These are phyloP conservation scores for Wickerhamiella kurtzmanii DNA, from an alignment of 805 yeast genomes.

Conservation along the genomic window DNA sequence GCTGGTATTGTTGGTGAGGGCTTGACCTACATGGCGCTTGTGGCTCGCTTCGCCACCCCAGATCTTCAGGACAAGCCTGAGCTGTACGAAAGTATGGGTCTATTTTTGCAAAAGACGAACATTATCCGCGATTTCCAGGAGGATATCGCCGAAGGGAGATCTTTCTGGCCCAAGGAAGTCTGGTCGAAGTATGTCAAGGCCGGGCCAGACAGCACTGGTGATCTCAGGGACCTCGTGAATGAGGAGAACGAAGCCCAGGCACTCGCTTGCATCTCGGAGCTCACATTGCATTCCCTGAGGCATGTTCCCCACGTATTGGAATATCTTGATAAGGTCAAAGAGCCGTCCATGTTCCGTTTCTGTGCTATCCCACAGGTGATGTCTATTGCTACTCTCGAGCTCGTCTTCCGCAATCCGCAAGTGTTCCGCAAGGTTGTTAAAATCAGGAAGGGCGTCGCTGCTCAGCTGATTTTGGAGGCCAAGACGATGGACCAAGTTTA, in stretches of 20 bases:
- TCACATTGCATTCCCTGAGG: slow-evolving; percentile 62
- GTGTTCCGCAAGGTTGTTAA: slow-evolving; percentile 65
- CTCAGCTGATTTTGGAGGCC: slow-evolving; percentile 56
- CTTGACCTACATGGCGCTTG: slow-evolving; percentile 63
- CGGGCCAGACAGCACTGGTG: slow-evolving; percentile 43
- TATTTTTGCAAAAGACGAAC: slow-evolving; percentile 88
- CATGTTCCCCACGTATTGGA: slow-evolving; percentile 68
- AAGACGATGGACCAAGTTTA: slow-evolving; percentile 66
- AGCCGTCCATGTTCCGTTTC: slow-evolving; percentile 73
- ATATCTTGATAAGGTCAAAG: slow-evolving; percentile 63
- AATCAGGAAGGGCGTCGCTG: slow-evolving; percentile 81
- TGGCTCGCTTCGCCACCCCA: slow-evolving; percentile 55
- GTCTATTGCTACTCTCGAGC: slow-evolving; percentile 91
- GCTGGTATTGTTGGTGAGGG: slow-evolving; percentile 99
- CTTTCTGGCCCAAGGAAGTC: slow-evolving; percentile 91
- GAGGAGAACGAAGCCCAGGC: slow-evolving; percentile 41
- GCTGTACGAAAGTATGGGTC: slow-evolving; percentile 77
- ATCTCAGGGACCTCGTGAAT: not conserved
- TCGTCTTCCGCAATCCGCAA: slow-evolving; percentile 65
- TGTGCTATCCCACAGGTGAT: slow-evolving; percentile 98
- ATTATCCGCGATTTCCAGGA: slow-evolving; percentile 91
- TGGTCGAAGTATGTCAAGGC: slow-evolving; percentile 68
- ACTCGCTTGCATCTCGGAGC: slow-evolving; percentile 62
- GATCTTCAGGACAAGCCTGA: slow-evolving; percentile 40
- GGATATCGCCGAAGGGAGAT: slow-evolving; percentile 80